phyloP scores from a whole-genome alignment of 208 protist species.

The Trypanosoma platydactyli region DNA sequence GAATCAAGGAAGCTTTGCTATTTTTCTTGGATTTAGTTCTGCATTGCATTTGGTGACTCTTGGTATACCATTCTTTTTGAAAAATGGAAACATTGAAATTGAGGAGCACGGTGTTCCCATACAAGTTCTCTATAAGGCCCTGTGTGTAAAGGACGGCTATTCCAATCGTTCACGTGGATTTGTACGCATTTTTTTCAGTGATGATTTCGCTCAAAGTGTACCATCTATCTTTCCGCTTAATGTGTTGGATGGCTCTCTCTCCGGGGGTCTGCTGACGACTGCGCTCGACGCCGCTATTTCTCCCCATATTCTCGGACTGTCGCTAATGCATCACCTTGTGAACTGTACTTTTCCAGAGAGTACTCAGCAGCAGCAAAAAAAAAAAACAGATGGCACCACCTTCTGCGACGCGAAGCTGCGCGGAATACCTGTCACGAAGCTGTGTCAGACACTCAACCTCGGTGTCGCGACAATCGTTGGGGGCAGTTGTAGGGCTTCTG shows the following conservation, averaged over 20 bases:
- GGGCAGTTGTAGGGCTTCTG: conserved; percentile 51
- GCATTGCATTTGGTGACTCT: conserved; percentile 66
- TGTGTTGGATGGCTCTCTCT: conserved; percentile 79
- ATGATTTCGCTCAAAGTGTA: conserved; percentile 45
- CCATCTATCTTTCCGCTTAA: conserved; percentile 83
- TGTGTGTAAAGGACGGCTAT: conserved; percentile 65
- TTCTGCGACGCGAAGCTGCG: conserved; percentile 70
- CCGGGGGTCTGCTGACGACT: conserved; percentile 68
- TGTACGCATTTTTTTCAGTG: conserved; percentile 79
- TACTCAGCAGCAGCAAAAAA: conserved; percentile 54
- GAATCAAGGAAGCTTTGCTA: conserved; percentile 65
- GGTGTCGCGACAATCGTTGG: conserved; percentile 80
- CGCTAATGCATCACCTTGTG: conserved; percentile 87
- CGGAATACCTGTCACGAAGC: conserved; percentile 87
- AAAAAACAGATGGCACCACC: conserved; percentile 61
- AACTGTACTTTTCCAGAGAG: conserved; percentile 66
- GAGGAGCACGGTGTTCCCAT: conserved; percentile 74
- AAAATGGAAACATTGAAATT: conserved; percentile 53
- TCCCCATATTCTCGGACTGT: conserved; percentile 86
- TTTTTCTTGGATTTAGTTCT: conserved; percentile 76
- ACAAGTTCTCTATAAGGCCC: conserved; percentile 79
- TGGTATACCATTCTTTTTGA: conserved; percentile 55
- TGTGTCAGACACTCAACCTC: conserved; percentile 76
- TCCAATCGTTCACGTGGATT: conserved; percentile 78
- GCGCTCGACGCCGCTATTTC: conserved; percentile 76